phyloP scores from a whole-genome alignment of 139 green algal genomes.

The Coelastrella sp. region DNA sequence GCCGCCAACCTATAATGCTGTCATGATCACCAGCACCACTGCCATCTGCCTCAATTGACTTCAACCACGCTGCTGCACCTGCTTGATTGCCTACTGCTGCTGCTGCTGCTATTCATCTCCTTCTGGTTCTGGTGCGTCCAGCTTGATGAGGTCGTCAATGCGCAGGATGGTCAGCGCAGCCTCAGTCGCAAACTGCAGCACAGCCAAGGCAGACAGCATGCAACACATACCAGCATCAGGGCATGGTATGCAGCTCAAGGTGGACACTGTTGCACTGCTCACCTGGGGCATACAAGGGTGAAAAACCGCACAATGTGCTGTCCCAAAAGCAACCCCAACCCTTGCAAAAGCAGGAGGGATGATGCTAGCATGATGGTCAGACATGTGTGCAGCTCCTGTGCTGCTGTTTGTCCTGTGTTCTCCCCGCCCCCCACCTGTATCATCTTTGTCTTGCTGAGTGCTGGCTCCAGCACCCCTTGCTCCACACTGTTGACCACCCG shows the following conservation, averaged over 20 bases:
- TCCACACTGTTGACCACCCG: slow-evolving; percentile 90
- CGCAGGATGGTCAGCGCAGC: slow-evolving; percentile 99
- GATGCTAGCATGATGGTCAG: not conserved
- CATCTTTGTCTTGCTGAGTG: slow-evolving; percentile 96
- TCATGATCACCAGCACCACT: too few species aligned
- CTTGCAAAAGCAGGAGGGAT: not conserved
- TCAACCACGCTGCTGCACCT: too few species aligned
- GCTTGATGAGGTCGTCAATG: slow-evolving; percentile 98
- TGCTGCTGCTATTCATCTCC: slow-evolving; percentile 59
- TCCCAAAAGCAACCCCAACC: not conserved
- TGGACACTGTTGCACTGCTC: too few species aligned
- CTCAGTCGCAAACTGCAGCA: slow-evolving; percentile 97
- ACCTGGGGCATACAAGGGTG: too few species aligned
- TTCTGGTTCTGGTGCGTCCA: slow-evolving; percentile 81
- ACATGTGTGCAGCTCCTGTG: not conserved
- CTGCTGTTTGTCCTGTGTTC: too few species aligned
- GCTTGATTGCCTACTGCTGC: not conserved
- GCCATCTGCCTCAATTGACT: too few species aligned
- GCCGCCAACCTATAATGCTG: too few species aligned
- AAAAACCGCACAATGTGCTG: not conserved
- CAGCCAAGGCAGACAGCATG: not conserved
- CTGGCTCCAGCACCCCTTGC: slow-evolving; percentile 96
- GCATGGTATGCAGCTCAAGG: not conserved
- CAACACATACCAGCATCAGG: not conserved
- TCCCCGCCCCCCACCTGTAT: slow-evolving; percentile 71